A percentile compares a stretch with the other conserved stretches of the same genome.
Conservation (phyloP, 2,329 filamentous ascomycete species). For the Alternaria metachromatica region DNA sequence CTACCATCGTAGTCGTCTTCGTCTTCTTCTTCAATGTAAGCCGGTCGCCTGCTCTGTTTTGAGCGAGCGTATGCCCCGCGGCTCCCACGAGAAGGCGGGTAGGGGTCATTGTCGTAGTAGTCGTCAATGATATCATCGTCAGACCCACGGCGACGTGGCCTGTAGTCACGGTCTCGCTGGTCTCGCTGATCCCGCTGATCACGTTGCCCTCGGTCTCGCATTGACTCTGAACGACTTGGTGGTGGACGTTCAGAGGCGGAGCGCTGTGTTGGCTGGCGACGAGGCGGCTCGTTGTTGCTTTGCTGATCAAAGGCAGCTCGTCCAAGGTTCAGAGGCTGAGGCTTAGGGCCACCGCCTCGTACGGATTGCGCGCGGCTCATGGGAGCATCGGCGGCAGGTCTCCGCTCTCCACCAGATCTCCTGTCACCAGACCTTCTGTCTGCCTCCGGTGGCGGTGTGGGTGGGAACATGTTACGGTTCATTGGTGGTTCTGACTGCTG, state of each 20-base stretch:
- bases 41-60: conserved; percentile 53
- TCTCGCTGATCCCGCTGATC: conserved; percentile 4
- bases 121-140: conserved; percentile 62
- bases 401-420: conserved; percentile 17
- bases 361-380: conserved; percentile 58
- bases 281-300: conserved; percentile 35
- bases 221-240: conserved; percentile 46
- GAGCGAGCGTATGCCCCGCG: conserved; percentile 37
- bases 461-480: conserved; percentile 85
- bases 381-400: conserved; percentile 34
- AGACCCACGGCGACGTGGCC: conserved; percentile 43
- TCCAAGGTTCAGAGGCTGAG: conserved; percentile 57
- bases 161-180: conserved; percentile 23
- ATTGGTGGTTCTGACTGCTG: conserved; percentile 86
- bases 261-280: conserved; percentile 49
- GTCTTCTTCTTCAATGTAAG: conserved; percentile 82
- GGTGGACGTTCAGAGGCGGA: conserved; percentile 55
- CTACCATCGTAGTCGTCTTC: conserved; percentile 75
- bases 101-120: conserved; percentile 71
- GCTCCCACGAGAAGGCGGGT: conserved; percentile 50
- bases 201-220: conserved; percentile 31
- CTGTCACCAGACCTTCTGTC: conserved; percentile 57
- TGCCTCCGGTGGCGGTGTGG: conserved; percentile 95
- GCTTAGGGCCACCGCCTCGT: conserved; percentile 56
- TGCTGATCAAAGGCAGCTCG: conserved; percentile 56